A percentile compares a stretch with the other conserved stretches of the same genome.
phyloP scores from a whole-genome alignment of 257 asterid genomes.

The Salvia hispanica region DNA sequence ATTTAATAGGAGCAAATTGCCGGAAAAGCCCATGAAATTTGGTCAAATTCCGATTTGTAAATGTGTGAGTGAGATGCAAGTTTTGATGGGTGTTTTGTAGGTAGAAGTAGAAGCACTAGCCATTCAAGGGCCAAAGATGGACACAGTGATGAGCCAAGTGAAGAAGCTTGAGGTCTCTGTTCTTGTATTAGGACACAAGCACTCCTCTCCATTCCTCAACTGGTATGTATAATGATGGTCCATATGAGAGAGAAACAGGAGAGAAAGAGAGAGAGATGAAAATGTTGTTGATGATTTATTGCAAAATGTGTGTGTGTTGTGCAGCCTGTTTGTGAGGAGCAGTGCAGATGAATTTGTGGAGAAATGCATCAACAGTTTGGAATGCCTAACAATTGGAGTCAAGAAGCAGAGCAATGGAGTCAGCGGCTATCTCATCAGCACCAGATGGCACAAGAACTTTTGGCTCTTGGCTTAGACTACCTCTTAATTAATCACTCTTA shows the following conservation, averaged over 20 bases:
- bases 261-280: background rate
- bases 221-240: conserved; percentile 42
- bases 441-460: conserved; percentile 93
- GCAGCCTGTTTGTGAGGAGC: conserved; percentile 63
- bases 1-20: too few species aligned
- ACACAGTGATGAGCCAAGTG: conserved; percentile 78
- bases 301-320: background rate
- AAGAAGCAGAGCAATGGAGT: conserved; percentile 77
- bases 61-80: background rate
- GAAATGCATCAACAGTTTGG: conserved; percentile 66
- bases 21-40: too few species aligned
- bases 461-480: conserved; percentile 76
- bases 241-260: background rate
- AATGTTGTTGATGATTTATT: too few species aligned
- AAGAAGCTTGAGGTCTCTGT: conserved; percentile 93
- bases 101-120: conserved; percentile 92
- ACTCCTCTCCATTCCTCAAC: conserved; percentile 54
- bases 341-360: conserved; percentile 75
- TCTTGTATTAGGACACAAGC: conserved; percentile 88
- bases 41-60: background rate
- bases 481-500: background rate
- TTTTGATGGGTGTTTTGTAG: conserved; percentile 38
- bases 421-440: conserved; percentile 90
- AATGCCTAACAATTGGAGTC: conserved; percentile 89
- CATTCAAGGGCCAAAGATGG: conserved; percentile 78